Percentiles rank a stretch among this genome's conserved stretches.
These are phyloP conservation scores for Pseudonitzschia delicatissima DNA, from an alignment of 108 stramenopile species.

Conservation along the genomic window DNA sequence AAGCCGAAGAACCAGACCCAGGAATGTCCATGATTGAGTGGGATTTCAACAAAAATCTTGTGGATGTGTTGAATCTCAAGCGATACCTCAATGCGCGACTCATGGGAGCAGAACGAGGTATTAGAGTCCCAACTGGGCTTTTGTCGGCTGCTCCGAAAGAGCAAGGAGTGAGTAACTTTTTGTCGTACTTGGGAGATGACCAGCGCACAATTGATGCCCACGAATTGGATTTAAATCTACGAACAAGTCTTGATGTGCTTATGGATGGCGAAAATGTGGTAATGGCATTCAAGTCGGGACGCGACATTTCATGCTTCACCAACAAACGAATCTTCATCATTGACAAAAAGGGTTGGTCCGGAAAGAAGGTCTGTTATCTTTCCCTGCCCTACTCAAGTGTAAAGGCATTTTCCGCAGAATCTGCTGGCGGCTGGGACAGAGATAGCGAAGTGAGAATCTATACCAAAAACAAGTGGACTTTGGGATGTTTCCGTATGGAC, in stretches of 20 bases:
- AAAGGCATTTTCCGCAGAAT: constrained; percentile 55
- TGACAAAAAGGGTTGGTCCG: constrained; percentile 48
- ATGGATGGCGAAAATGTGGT: constrained; percentile 57
- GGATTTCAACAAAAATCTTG: constrained; percentile 71
- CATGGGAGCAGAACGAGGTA: background rate
- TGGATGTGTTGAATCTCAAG: constrained; percentile 54
- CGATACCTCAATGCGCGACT: constrained; percentile 51
- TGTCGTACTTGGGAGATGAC: constrained; percentile 43
- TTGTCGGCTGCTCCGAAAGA: background rate
- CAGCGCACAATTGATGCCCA: constrained; percentile 49
- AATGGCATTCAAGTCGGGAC: constrained; percentile 68
- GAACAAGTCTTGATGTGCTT: constrained; percentile 40
- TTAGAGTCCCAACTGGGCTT: no score
- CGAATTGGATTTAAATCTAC: constrained; percentile 44
- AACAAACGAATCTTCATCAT: constrained; percentile 36
- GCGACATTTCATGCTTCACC: constrained; percentile 56
- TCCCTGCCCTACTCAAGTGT: constrained; percentile 50
- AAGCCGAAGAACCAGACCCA: constrained; percentile 13
- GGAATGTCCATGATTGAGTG: constrained; percentile 42
- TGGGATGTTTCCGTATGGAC: constrained; percentile 41
- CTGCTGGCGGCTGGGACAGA: constrained; percentile 63
- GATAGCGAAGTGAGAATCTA: constrained; percentile 55
- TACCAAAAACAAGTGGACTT: constrained; percentile 33
- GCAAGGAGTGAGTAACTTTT: background rate
- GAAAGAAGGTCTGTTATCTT: constrained; percentile 55